Base-by-base conservation (phyloP, 2,329 filamentous ascomycete genomes). In the Fulvia fulva region DNA sequence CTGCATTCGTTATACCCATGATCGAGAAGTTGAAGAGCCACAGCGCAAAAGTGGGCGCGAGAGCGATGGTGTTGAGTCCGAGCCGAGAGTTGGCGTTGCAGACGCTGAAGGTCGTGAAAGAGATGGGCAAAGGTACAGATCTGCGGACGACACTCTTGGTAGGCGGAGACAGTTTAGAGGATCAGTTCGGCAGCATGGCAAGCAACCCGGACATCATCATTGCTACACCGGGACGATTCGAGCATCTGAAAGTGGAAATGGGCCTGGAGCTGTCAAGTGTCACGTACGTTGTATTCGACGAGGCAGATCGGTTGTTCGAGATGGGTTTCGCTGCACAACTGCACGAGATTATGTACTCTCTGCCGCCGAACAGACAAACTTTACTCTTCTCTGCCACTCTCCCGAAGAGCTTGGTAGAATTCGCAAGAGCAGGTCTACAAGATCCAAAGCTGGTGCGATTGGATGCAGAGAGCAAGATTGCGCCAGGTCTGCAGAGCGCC, bases 211-310 rank as follows among this genome's bases (percentile, higher is more conserved):
- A 99, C 73, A 96, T 99, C 65, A 85, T 99, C 67, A 97, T 99
- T 70, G 94, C 94, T 11, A 97, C 95, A 0, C 94, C 94, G 0
- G 94, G 95, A 73, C 90, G 94, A 67, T 99, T 99, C 68, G 79
- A 99, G 65, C 94, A 99, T 80, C 77, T 99, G 63, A 95, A 97
- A 76, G 93, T 97, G 21, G 94, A 99, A 72, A 99, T 99, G 95
- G 81, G 82, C 9, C 76, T 99, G 53, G 90, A 97, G 69, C 78
- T 99, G n/a, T 91, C 88, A 0, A 96, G 91, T 3, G 87, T 99
- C 61, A 84, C 86, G 66, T 99, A 99, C 70, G 90, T 96, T 23
- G 94, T 99, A 8, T 99, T 99, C 64, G 94, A 99, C 72, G 94
- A 99, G 74, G 94, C 94, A 1, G 94, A 99, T 80, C 85, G 94